These are phyloP conservation scores for Smittium culicis DNA, from an alignment of 371 early-diverging fungal genomes.

Conservation along the genomic window DNA sequence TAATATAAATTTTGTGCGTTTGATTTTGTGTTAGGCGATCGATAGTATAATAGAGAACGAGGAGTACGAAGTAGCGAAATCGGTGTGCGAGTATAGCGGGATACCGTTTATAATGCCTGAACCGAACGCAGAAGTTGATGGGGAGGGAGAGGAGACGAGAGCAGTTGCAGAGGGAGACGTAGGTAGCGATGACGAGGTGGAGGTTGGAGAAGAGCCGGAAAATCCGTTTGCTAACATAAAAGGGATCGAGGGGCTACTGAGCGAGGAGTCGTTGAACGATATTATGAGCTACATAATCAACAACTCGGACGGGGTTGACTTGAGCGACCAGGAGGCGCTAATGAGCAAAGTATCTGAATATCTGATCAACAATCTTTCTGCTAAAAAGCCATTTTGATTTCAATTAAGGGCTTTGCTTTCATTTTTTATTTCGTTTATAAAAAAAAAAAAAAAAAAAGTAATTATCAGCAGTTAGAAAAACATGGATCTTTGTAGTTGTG, in stretches of 20 bases:
- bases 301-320: slow-evolving; percentile 20
- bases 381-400: background rate
- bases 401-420: too few species aligned
- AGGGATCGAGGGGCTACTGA: background rate
- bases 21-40: slow-evolving; percentile 15
- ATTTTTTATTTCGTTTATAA: too few species aligned
- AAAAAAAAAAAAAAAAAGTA: too few species aligned
- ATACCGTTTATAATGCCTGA: slow-evolving; percentile 13
- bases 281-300: slow-evolving; percentile 26
- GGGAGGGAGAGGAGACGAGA: slow-evolving; percentile 16
- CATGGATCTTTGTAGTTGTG: too few species aligned
- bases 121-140: slow-evolving; percentile 15
- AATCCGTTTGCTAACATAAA: background rate
- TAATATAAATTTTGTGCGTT: background rate
- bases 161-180: too few species aligned
- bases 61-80: slow-evolving; percentile 25
- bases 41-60: slow-evolving; percentile 30
- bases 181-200: slow-evolving; percentile 22
- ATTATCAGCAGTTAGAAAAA: too few species aligned
- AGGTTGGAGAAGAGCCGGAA: background rate
- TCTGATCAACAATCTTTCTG: background rate
- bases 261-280: slow-evolving; percentile 1
- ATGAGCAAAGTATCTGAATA: slow-evolving; percentile 26
- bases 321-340: slow-evolving; percentile 25
- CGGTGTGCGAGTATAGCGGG: slow-evolving; percentile 19